phyloP scores from a whole-genome alignment of 257 asterid species.

The Echium plantagineum region DNA sequence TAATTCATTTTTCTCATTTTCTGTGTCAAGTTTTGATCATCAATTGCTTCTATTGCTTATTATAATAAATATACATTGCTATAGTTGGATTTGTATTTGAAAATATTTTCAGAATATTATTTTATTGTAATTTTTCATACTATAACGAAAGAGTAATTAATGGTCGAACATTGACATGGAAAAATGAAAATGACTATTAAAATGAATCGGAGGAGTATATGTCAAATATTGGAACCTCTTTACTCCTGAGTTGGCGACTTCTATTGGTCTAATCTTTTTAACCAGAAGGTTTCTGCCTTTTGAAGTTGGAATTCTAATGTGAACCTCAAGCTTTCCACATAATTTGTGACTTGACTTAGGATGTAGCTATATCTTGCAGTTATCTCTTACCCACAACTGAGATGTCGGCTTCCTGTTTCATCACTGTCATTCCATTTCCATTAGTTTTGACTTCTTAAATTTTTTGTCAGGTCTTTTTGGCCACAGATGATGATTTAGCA shows the following conservation, averaged over 20 bases:
- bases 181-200: too few species aligned
- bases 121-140: too few species aligned
- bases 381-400: background rate
- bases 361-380: background rate
- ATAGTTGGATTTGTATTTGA: too few species aligned
- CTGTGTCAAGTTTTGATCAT: too few species aligned
- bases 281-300: background rate
- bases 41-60: too few species aligned
- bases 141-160: too few species aligned
- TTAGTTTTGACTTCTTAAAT: conserved; percentile 8
- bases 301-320: background rate
- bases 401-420: background rate
- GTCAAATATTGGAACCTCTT: background rate
- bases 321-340: background rate
- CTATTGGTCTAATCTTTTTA: background rate
- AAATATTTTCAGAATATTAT: too few species aligned
- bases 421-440: conserved; percentile 3
- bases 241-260: background rate
- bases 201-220: too few species aligned
- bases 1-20: too few species aligned
- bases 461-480: conserved; percentile 69
- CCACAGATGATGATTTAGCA: conserved; percentile 61
- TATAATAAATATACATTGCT: too few species aligned
- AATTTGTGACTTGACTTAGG: background rate
- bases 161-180: too few species aligned